Percentiles rank a stretch among this genome's conserved stretches.
These are phyloP conservation scores for Leishmania braziliensis DNA, from an alignment of 208 protist species.

Conservation along the genomic window DNA sequence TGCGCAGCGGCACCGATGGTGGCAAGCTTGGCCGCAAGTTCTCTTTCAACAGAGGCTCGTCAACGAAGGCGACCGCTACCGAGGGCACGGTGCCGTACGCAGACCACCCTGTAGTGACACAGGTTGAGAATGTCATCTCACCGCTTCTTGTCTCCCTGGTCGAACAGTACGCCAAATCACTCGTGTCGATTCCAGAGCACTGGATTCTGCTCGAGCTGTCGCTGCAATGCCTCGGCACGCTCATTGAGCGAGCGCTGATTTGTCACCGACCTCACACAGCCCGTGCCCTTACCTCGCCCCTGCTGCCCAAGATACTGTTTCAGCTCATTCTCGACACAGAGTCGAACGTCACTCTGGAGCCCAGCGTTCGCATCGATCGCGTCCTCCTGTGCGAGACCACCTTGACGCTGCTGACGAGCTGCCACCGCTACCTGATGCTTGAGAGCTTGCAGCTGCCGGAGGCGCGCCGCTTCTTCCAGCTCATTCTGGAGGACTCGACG, in stretches of 20 bases:
- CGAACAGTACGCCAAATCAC: constrained; percentile 51
- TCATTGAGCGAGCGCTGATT: constrained; percentile 79
- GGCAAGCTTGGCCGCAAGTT: constrained; percentile 8
- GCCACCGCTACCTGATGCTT: constrained; percentile 51
- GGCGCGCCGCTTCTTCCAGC: constrained; percentile 66
- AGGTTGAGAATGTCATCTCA: constrained; percentile 70
- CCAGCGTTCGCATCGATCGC: constrained; percentile 54
- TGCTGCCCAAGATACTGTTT: constrained; percentile 64
- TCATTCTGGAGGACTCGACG: constrained; percentile 55
- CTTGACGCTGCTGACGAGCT: constrained; percentile 50
- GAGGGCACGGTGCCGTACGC: constrained; percentile 35
- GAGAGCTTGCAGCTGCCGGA: constrained; percentile 61
- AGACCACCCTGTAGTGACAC: constrained; percentile 63
- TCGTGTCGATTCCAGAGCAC: constrained; percentile 62
- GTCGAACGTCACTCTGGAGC: constrained; percentile 63
- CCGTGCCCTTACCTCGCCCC: constrained; percentile 49
- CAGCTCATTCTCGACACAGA: constrained; percentile 66
- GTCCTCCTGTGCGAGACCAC: constrained; percentile 80
- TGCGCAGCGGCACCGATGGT: constrained; percentile 1
- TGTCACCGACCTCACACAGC: constrained; percentile 71
- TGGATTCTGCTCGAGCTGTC: constrained; percentile 77
- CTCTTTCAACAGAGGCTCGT: background rate
- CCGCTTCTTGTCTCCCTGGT: constrained; percentile 71
- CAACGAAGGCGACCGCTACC: background rate
- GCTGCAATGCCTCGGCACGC: constrained; percentile 68